A percentile compares a stretch with the other conserved stretches of the same genome.
These are phyloP conservation scores for Didymosphaeria variabile DNA, from an alignment of 2,329 filamentous ascomycete genomes.

Conservation along the genomic window DNA sequence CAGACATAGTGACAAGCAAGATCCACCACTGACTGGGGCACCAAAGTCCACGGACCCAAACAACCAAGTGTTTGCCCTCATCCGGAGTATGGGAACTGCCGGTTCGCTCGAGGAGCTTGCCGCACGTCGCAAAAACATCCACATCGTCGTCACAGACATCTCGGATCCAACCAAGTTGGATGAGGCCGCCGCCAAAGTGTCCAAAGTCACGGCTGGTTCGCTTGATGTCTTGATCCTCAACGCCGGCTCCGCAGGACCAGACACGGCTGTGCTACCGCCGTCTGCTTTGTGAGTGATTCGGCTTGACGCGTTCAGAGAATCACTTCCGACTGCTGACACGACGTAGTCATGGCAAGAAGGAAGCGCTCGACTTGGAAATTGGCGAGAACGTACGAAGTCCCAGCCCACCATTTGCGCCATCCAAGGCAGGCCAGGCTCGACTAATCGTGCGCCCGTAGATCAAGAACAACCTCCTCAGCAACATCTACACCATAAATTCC, in stretches of 20 bases:
- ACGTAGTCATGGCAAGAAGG: not conserved
- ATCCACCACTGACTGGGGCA: not conserved
- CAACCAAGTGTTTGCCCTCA: conserved; percentile 27
- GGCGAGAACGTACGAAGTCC: not conserved
- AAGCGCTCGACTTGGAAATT: not conserved
- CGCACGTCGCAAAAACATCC: conserved; percentile 23
- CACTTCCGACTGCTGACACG: not conserved
- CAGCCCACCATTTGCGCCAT: not conserved
- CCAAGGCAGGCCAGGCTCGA: not conserved
- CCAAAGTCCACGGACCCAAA: conserved; percentile 18
- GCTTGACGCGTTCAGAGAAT: not conserved
- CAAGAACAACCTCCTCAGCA: conserved; percentile 60
- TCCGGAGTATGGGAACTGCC: conserved; percentile 22
- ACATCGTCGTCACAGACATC: conserved; percentile 24
- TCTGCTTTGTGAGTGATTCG: conserved; percentile 18
- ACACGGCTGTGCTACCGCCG: conserved; percentile 20
- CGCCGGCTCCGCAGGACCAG: conserved; percentile 23
- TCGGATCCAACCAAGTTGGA: conserved; percentile 18
- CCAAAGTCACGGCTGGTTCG: conserved; percentile 19
- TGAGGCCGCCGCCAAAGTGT: conserved; percentile 21
- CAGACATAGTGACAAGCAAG: conserved; percentile 11
- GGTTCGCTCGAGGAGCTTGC: conserved; percentile 24
- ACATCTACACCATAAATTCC: conserved; percentile 61
- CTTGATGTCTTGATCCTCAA: conserved; percentile 28
- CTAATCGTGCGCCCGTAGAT: conserved; percentile 26